Base-by-base conservation (phyloP, 306 rosid genomes). In the Vachellia collinsii region DNA sequence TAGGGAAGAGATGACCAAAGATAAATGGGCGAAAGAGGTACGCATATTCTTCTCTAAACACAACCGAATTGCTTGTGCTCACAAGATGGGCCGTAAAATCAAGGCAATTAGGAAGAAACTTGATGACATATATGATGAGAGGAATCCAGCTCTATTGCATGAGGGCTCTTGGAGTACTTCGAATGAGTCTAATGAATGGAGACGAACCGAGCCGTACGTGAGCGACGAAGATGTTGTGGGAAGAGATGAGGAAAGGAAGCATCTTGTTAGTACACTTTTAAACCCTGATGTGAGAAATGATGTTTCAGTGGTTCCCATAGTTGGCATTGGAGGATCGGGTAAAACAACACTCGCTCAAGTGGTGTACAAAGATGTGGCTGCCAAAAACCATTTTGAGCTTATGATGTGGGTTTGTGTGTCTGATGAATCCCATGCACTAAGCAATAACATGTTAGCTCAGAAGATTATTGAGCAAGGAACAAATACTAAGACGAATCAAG, bases 321-420 rank as follows among this genome's bases (percentile, higher is more conserved):
- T 48, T 10, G 81, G 87, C 3, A 5, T 79, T 19, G 78, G 70
- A 0, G 87, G 83, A 20, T 23, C 39, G 4, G 83, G 83, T 0
- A 79, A 79, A 43, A 83, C 87, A 0, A 50, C 87, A 1, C 74
- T 79, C 69, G 83, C 78, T 25, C 74, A 84, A 46, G 20, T 37
- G 0, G 78, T 70, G 1, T 70, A 61, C 19, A 54, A 54, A 7
- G 25, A 54, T 54, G 25, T 0, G 11, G 11, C 4, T 54, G 11
- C 8, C 61, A 7, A 54, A 54, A 19, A n/a, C 0, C 61, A 54
- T 54, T 82, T 82, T 50, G 50, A 63, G 46, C 58, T 17, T 8
- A 56, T 53, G 14, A 77, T 64, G 22, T 83, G 82, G 82, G 75
- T 83, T 0, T 83, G 70, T 64, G 79, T 78, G 25, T 78, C 76